Evolutionary conservation across 306 rosid genomes (phyloP).

Genomic region (Cicer chorassanicum): DNA sequence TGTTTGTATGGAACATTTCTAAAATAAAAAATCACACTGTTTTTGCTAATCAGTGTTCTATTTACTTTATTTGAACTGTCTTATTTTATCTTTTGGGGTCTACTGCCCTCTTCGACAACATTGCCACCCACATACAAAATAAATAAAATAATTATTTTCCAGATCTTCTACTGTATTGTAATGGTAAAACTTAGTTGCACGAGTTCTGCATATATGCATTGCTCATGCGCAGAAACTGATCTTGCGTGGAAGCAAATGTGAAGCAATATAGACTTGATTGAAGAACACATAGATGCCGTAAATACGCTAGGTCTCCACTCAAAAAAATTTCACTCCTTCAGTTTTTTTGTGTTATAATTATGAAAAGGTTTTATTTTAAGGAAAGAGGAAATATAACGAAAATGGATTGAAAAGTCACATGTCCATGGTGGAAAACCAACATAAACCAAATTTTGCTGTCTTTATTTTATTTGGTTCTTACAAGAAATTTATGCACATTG

Average conservation of each 20-base stretch:
- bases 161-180: not conserved
- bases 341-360: not conserved
- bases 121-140: not conserved
- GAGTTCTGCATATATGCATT: not conserved
- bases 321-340: too few relatives aligned
- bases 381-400: not conserved
- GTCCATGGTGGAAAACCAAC: not conserved
- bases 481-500: not conserved
- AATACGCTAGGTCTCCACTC: too few relatives aligned
- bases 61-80: not conserved
- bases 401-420: too few relatives aligned
- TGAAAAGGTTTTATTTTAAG: not conserved
- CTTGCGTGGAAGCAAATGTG: too few relatives aligned
- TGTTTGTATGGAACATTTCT: conserved; percentile 6
- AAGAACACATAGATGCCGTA: too few relatives aligned
- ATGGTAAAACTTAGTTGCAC: not conserved
- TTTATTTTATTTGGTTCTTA: conserved; percentile 14
- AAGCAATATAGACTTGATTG: too few relatives aligned
- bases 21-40: not conserved
- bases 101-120: not conserved
- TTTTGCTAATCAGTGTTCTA: conserved; percentile 1
- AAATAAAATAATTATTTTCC: not conserved
- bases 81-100: not conserved
- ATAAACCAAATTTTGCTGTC: conserved; percentile 21
- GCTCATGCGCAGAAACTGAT: not conserved